phyloP scores from a whole-genome alignment of 768 basidiomycete species.

The Auricularia sp. region DNA sequence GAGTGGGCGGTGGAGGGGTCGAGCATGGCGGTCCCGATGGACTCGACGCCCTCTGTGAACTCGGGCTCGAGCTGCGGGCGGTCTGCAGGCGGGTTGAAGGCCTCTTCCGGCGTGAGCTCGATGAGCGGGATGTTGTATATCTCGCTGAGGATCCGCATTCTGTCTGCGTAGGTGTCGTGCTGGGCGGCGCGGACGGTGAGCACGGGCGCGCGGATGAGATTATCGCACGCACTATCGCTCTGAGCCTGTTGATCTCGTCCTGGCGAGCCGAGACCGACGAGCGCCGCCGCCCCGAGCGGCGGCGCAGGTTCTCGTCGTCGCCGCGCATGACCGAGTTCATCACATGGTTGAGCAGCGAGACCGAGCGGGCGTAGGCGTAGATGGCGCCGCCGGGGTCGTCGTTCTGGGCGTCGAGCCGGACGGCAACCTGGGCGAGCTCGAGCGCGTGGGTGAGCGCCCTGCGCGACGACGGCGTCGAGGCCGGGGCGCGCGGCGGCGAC shows the following conservation, averaged over 20 bases:
- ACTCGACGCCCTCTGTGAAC: slow-evolving; percentile 27
- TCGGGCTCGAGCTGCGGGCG: slow-evolving; percentile 1
- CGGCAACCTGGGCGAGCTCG: slow-evolving; percentile 82
- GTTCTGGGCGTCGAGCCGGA: slow-evolving; percentile 76
- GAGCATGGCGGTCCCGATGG: slow-evolving; percentile 37
- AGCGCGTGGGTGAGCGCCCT: slow-evolving; percentile 78
- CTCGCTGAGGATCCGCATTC: slow-evolving; percentile 84
- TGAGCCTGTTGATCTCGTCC: slow-evolving; percentile 77
- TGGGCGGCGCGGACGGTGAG: slow-evolving; percentile 20
- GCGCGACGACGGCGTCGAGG: slow-evolving; percentile 62
- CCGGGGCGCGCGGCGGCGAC: background rate
- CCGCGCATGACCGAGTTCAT: slow-evolving; percentile 86
- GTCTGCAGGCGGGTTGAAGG: background rate
- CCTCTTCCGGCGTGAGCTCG: slow-evolving; percentile 1
- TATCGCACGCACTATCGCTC: slow-evolving; percentile 68
- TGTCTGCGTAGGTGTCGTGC: slow-evolving; percentile 93
- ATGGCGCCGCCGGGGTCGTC: slow-evolving; percentile 85
- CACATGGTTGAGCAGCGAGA: slow-evolving; percentile 78
- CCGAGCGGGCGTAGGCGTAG: slow-evolving; percentile 79
- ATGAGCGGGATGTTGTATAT: slow-evolving; percentile 71
- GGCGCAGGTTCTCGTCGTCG: slow-evolving; percentile 61
- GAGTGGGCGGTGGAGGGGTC: slow-evolving; percentile 23
- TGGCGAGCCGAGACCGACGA: slow-evolving; percentile 75
- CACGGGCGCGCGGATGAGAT: slow-evolving; percentile 8
- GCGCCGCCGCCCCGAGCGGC: slow-evolving; percentile 50